phyloP scores from a whole-genome alignment of 768 basidiomycete species.

The Scleroderma bovista region DNA sequence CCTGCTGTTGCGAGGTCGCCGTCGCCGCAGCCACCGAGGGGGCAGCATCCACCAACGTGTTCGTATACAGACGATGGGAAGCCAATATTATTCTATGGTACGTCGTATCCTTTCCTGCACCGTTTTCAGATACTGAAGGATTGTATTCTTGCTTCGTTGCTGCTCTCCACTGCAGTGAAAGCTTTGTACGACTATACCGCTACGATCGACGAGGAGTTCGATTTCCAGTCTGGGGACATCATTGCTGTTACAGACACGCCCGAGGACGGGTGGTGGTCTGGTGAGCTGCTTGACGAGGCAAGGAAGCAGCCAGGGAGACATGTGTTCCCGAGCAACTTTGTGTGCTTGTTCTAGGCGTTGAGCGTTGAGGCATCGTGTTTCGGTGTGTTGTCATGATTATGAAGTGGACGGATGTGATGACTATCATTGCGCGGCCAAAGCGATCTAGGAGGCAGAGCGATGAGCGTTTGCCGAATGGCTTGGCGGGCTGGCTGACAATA shows the following conservation, averaged over 20 bases:
- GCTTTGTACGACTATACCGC: conserved; percentile 85
- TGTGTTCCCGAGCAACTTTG: conserved; percentile 88
- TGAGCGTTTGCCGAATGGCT: too few species aligned
- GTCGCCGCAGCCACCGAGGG: conserved; percentile 42
- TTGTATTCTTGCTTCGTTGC: too few species aligned
- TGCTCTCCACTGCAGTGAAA: conserved; percentile 46
- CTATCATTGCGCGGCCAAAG: too few species aligned
- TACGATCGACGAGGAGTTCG: conserved; percentile 88
- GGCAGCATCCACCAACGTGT: conserved; percentile 51
- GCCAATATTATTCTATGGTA: conserved; percentile 85
- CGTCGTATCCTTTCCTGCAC: conserved; percentile 23
- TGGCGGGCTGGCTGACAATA: too few species aligned
- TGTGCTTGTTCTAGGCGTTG: conserved; percentile 57
- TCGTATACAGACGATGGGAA: conserved; percentile 80
- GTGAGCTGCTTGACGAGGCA: conserved; percentile 74
- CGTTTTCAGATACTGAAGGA: not conserved
- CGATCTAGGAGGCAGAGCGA: too few species aligned
- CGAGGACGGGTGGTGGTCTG: conserved; percentile 98
- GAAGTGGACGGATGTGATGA: not conserved
- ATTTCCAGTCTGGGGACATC: conserved; percentile 92
- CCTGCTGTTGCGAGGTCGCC: conserved; percentile 43
- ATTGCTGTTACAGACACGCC: conserved; percentile 93
- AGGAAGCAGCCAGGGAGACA: conserved; percentile 66
- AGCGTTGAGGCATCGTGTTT: not conserved
- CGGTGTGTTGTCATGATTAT: not conserved